These are phyloP conservation scores for Onygenales sp. DNA, from an alignment of 2,329 filamentous ascomycete species.

Conservation along the genomic window DNA sequence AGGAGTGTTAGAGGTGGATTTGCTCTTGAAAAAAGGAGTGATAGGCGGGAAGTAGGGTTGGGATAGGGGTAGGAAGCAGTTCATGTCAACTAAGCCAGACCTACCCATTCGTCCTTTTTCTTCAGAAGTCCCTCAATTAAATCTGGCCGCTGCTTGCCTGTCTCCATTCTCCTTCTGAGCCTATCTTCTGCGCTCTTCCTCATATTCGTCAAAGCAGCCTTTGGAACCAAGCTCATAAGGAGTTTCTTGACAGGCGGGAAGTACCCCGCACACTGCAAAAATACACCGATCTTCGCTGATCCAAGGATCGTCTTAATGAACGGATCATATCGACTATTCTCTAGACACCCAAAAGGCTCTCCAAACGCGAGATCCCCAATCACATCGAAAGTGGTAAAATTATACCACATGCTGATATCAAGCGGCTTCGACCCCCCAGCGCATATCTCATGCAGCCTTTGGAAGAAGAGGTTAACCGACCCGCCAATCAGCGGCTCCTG, in stretches of 20 bases:
- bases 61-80: background rate
- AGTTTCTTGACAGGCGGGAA: constrained; percentile 9
- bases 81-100: background rate
- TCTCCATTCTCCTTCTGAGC: background rate
- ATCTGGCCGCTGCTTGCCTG: background rate
- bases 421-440: constrained; percentile 8
- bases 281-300: constrained; percentile 7
- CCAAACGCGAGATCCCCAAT: constrained; percentile 24
- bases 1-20: background rate
- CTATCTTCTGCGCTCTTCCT: constrained; percentile 3
- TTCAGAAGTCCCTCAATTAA: constrained; percentile 1
- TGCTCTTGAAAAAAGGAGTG: background rate
- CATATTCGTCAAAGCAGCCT: constrained; percentile 1
- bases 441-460: constrained; percentile 14
- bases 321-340: constrained; percentile 16
- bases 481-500: constrained; percentile 25
- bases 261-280: constrained; percentile 1
- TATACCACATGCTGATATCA: constrained; percentile 22
- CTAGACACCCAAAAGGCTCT: constrained; percentile 21
- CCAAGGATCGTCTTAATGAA: constrained; percentile 18
- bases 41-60: background rate
- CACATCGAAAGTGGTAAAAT: constrained; percentile 25
- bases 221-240: constrained; percentile 10
- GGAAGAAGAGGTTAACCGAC: constrained; percentile 24
- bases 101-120: constrained; percentile 4